Percentiles rank a stretch among this genome's conserved stretches.
Conservation (phyloP, 306 rosid genomes). For the Rosa multiflora region DNA sequence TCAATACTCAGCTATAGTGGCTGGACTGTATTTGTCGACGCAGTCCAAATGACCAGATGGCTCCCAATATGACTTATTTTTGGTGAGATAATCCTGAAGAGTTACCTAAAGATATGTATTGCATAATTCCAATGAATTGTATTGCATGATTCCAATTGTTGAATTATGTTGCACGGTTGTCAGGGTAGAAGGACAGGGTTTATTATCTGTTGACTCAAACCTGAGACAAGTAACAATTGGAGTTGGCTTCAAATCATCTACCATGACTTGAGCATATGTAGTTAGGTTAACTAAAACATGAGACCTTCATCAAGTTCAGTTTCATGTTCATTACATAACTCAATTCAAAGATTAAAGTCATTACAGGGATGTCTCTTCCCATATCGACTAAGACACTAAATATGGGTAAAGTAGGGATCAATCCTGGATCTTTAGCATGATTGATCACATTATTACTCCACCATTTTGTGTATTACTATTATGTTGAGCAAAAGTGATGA, state of each 20-base stretch:
- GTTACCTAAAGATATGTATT: not conserved
- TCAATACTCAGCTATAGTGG: not conserved
- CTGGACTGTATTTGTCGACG: not conserved
- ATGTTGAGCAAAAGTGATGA: not conserved
- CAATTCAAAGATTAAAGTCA: not conserved
- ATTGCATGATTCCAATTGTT: not conserved
- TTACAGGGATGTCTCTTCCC: not conserved
- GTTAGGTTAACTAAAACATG: not conserved
- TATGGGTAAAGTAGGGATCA: not conserved
- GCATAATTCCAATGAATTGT: not conserved
- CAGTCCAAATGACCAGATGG: not conserved
- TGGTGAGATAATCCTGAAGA: not conserved
- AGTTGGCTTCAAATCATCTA: not conserved
- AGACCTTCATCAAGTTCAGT: not conserved
- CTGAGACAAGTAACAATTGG: not conserved
- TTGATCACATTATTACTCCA: not conserved
- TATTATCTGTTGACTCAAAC: not conserved
- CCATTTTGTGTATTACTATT: not conserved
- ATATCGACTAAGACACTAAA: too few relatives aligned
- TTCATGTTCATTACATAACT: not conserved
- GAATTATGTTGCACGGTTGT: not conserved
- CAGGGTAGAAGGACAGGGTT: not conserved
- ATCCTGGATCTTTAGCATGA: not conserved
- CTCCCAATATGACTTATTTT: not conserved
- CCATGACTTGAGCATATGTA: not conserved